phyloP scores from a whole-genome alignment of 345 rosid genomes.

The Leavenworthia alabamica region DNA sequence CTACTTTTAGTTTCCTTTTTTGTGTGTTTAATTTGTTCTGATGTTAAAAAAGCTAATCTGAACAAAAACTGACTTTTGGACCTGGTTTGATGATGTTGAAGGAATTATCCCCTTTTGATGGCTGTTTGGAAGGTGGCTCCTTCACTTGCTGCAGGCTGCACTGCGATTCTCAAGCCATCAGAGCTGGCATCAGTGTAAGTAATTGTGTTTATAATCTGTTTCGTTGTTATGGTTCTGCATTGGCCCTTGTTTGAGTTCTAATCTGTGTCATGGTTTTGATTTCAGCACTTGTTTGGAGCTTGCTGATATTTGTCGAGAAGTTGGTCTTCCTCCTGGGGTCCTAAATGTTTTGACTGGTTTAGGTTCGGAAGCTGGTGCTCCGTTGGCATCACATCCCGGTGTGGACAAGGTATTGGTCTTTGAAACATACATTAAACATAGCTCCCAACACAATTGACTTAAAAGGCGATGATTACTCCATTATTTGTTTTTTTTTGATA shows the following conservation, averaged over 20 bases:
- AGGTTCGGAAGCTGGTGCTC: constrained; percentile 92
- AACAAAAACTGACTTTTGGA: background rate
- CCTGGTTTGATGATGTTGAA: constrained; percentile 41
- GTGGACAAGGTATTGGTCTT: constrained; percentile 50
- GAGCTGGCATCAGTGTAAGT: constrained; percentile 78
- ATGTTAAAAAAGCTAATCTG: background rate
- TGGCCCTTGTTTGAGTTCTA: background rate
- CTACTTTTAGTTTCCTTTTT: background rate
- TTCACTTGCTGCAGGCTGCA: constrained; percentile 91
- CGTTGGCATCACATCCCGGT: constrained; percentile 77
- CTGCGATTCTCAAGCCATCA: constrained; percentile 85
- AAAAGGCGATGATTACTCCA: too few species aligned
- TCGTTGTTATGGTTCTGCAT: background rate
- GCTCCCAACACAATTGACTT: background rate
- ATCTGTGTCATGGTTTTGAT: constrained; percentile 5
- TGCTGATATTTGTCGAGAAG: constrained; percentile 78
- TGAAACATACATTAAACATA: background rate
- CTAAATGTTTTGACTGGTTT: constrained; percentile 81
- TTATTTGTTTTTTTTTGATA: too few species aligned
- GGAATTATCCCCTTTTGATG: constrained; percentile 94
- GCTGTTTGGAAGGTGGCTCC: constrained; percentile 98
- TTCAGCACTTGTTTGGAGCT: constrained; percentile 95
- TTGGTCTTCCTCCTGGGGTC: constrained; percentile 93
- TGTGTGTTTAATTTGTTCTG: background rate
- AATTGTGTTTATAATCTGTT: background rate